Base-by-base conservation (phyloP, 148 eudicot genomes). In the Beta vulgaris region DNA sequence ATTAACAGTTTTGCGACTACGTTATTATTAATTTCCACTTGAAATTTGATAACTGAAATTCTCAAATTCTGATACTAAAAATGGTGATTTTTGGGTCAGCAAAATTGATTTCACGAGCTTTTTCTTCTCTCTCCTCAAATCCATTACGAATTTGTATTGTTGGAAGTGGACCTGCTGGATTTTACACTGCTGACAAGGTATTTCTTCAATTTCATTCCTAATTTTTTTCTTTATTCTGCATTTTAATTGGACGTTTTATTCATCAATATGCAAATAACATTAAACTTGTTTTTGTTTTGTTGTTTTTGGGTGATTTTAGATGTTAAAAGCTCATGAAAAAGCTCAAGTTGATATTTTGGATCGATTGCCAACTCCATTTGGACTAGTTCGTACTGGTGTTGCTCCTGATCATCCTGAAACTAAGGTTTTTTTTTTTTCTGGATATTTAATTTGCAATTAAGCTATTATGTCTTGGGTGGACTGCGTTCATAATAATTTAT, bases 361-460 rank as follows among this genome's bases (percentile, higher is more conserved):
- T 80, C 83, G 99, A 61, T 78, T 95, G 73, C 99, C 97, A 1
- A 88, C 94, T 3, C 97, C 99, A 0, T 95, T 89, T 77, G 99
- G 97, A 63, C 82, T 95, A 49, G 87, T 95, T 16, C 91, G 99
- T 16, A 89, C 93, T 8, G 98, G 98, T 8, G 98, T 94, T 68
- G 98, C 97, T 28, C 97, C 98, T 43, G 98, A 94, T 86, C 97
- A 94, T 87, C 98, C 93, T 39, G 96, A 94, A 79, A 94, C 98
- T 0, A 94, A 94, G 93, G 97, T 88, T 7, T 25, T 57, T 13
- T 15, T 39, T 60, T 37, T 66, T 16, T 9, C 58, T 29, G 43
- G 40, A 21, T 44, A 23, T 77, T 35, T 6, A 31, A 32, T 43
- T 26, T 32, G 19, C 13, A 14, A 7, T 19, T 39, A n/a, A 7